Base-by-base conservation (phyloP, 2,329 filamentous ascomycete genomes). In the Fusarium armeniacum region DNA sequence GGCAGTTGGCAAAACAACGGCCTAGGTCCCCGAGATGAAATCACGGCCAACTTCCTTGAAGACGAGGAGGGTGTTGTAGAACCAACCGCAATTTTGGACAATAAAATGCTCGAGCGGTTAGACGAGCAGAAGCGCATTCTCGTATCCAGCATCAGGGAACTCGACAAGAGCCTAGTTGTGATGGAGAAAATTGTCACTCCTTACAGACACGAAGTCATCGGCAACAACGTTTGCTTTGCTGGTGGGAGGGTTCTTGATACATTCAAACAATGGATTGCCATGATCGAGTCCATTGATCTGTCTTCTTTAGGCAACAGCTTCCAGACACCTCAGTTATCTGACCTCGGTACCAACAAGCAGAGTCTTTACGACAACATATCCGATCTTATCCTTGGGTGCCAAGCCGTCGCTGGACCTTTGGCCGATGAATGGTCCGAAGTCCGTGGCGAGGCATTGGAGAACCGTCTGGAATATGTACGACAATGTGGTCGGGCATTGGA, bases 361-460 rank as follows among this genome's bases (percentile, higher is more conserved):
- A 92, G 91, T 73, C 85, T 97, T 20, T 98, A 98, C 79, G 96
- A 98, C 79, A 92, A 94, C 62, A 91, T 97, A 58, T 94, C 94
- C 11, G 96, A 98, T 77, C 86, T 99, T 30, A 82, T 98, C 6
- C 82, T 97, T 51, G 90, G 91, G 62, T 98, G 94, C 75, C 96
- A 99, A 80, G 90, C 92, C 26, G 91, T 98, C n/a, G 93, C 94
- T 8, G 93, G 93, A 11, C 96, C 96, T 8, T 81, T 99, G 44
- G 93, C 91, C 11, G 96, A 99, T 77, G 96, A 99, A 81, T 99
- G 96, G 96, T 89, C 94, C 6, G 94, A 97, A 77, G 85, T 94
- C n/a, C 90, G 94, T 44, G 93, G 94, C 3, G 93, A 97, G 77
- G 92, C 94, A 10, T 84, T 99, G 32, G 95, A 98, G 76, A 93